Evolutionary conservation across 2,329 filamentous ascomycete genomes (phyloP).

Genomic region (Venturiaceae sp.): DNA sequence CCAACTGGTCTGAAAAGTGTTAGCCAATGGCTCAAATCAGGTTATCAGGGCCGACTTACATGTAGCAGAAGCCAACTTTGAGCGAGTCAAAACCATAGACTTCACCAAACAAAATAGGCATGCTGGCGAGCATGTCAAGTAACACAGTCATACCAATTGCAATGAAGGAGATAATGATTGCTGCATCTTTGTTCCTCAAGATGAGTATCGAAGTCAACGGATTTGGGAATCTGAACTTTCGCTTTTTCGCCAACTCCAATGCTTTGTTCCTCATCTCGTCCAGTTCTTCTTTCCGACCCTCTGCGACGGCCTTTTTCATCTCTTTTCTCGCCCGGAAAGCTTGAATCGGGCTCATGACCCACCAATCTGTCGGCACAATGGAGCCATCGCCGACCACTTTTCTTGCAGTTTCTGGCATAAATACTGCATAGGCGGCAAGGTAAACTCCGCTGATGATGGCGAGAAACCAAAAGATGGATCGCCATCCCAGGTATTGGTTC

Average conservation of each 20-base stretch:
- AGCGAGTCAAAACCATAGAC: conserved; percentile 23
- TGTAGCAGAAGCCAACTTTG: conserved; percentile 31
- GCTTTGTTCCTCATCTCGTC: not conserved
- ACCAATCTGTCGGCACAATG: not conserved
- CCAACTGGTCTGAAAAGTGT: no score
- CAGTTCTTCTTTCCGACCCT: not conserved
- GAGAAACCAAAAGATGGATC: conserved; percentile 33
- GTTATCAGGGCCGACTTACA: no score
- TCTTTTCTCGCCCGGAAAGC: not conserved
- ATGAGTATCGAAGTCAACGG: conserved; percentile 30
- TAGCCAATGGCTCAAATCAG: no score
- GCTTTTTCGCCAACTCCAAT: not conserved
- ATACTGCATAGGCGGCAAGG: conserved; percentile 23
- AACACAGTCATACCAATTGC: conserved; percentile 22
- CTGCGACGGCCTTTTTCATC: conserved; percentile 30
- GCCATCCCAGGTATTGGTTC: conserved; percentile 25
- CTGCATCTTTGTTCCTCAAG: conserved; percentile 35
- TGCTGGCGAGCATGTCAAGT: not conserved
- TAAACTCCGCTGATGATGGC: conserved; percentile 24
- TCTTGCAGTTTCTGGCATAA: conserved; percentile 30
- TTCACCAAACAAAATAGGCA: not conserved
- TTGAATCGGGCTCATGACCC: not conserved
- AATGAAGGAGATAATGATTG: conserved; percentile 33
- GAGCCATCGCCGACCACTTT: conserved; percentile 28
- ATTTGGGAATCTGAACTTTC: not conserved